Evolutionary conservation across 2,329 filamentous ascomycete genomes (phyloP).

Genomic region (Arthroderma uncinatum): DNA sequence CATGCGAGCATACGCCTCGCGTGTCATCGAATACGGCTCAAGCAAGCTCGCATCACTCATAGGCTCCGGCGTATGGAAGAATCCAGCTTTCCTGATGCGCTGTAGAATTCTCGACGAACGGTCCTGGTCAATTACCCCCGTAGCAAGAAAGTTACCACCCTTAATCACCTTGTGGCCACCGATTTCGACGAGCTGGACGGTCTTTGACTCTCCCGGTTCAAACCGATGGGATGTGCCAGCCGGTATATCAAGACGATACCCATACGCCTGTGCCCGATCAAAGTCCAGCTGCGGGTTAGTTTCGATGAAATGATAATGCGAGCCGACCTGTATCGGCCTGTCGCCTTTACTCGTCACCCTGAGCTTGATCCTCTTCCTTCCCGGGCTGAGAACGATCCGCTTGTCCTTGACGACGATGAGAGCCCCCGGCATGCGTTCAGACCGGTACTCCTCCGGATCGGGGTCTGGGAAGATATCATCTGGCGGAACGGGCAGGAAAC

Average conservation of each 20-base stretch:
- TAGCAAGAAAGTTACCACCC: constrained; percentile 72
- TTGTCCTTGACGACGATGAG: constrained; percentile 59
- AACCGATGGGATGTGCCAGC: constrained; percentile 88
- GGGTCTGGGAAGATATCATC: constrained; percentile 56
- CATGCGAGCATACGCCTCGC: constrained; percentile 72
- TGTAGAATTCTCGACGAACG: constrained; percentile 55
- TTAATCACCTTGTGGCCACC: constrained; percentile 66
- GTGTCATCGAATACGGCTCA: constrained; percentile 58
- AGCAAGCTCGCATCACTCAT: constrained; percentile 45
- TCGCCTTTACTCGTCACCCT: constrained; percentile 79
- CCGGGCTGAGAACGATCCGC: constrained; percentile 59
- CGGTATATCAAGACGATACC: constrained; percentile 77
- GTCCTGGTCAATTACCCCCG: constrained; percentile 55
- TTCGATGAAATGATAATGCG: constrained; percentile 93
- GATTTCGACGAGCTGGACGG: constrained; percentile 81
- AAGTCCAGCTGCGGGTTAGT: constrained; percentile 85
- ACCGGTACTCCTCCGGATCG: constrained; percentile 54
- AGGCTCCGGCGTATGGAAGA: constrained; percentile 64
- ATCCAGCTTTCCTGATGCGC: constrained; percentile 59
- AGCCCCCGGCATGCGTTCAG: constrained; percentile 63
- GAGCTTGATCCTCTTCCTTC: constrained; percentile 60
- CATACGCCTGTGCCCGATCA: constrained; percentile 70
- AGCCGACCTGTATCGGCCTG: constrained; percentile 81
- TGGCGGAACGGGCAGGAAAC: constrained; percentile 71
- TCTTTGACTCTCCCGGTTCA: constrained; percentile 85